Percentiles rank a stretch among this genome's conserved stretches.
Evolutionary conservation across 1,284 basidiomycete genomes (phyloP).

Genomic region (Erythrobasidium hasegawianum): DNA sequence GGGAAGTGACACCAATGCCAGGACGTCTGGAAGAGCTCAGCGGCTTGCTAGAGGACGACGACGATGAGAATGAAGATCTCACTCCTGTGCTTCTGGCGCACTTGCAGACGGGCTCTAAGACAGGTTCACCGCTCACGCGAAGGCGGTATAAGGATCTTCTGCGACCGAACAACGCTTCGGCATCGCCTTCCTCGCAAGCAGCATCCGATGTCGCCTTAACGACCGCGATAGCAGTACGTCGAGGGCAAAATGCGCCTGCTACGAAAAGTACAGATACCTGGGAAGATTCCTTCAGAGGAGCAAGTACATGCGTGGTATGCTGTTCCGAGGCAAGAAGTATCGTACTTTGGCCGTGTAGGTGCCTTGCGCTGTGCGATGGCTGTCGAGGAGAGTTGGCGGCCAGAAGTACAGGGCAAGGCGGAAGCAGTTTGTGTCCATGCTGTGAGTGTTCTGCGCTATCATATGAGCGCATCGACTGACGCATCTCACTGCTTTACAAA

Average conservation of each 20-base stretch:
- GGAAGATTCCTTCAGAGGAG: slow-evolving; percentile 17
- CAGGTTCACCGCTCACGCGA: slow-evolving; percentile 16
- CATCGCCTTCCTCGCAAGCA: not conserved
- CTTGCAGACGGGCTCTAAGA: slow-evolving; percentile 7
- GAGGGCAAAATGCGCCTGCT: not conserved
- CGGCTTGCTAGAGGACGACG: slow-evolving; percentile 6
- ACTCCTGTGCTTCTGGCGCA: slow-evolving; percentile 26
- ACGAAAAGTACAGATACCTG: slow-evolving; percentile 2
- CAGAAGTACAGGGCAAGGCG: slow-evolving; percentile 24
- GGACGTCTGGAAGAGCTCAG: slow-evolving; percentile 14
- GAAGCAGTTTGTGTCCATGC: slow-evolving; percentile 26
- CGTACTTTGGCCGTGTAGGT: slow-evolving; percentile 31
- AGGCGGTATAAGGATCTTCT: slow-evolving; percentile 6
- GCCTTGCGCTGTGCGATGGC: slow-evolving; percentile 32
- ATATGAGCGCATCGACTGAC: too few species aligned
- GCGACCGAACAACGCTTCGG: not conserved
- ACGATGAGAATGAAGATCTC: slow-evolving; percentile 15
- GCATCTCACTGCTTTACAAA: too few species aligned
- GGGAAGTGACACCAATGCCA: slow-evolving; percentile 11
- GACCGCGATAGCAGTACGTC: slow-evolving; percentile 15
- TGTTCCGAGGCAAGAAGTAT: slow-evolving; percentile 30
- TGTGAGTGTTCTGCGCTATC: not conserved
- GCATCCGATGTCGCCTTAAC: slow-evolving; percentile 7
- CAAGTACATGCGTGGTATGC: slow-evolving; percentile 29
- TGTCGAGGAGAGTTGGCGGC: slow-evolving; percentile 28